Evolutionary conservation across 2,329 filamentous ascomycete species (phyloP), one percentile per base, ranked within the genome.

Genomic region (Myriosclerotinia scirpicola): DNA sequence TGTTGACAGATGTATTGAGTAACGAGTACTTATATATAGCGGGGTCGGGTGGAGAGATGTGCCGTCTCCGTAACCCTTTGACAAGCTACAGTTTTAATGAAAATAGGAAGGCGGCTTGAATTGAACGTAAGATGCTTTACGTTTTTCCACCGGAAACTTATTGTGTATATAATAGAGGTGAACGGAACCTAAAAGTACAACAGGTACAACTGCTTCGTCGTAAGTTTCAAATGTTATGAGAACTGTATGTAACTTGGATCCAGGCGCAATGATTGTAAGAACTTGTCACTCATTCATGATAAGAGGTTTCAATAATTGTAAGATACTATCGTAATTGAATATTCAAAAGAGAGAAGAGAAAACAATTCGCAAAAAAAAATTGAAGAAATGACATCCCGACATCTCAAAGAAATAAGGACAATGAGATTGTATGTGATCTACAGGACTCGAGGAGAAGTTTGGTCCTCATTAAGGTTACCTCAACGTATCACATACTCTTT

Each of bases 171-270:
- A 34, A 14, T 36, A 36, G 53, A 64, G 11, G 36, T 22, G 5
- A 14, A 42, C n/a, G 14, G n/a, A 15, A 36, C 22, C n/a, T n/a
- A 46, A 44, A 22, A 36, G 46, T 22, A 38, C 38, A 55, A n/a
- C 46, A 22, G 22, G 46, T 22, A 38, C 38, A 55, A n/a, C 46
- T 54, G 42, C 53, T 58, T 58, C 62, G 42, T 50, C 30, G 30
- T 53, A 48, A 56, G 53, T 64, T 64, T 64, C 62, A 58, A 58
- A 64, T 58, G 30, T n/a, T 40, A 40, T 14, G 26, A 40, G 40
- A n/a, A 22, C 6, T 55, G 17, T 42, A 36, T 22, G 60, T 44
- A 63, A 63, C n/a, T n/a, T n/a, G 30, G 46, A 63, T 54, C 22
- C 22, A 38, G 22, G 38, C 34, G 40, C 46, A n/a, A 44, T 42